phyloP scores from a whole-genome alignment of 129 eudicot species.

The Centaurea solstitialis region DNA sequence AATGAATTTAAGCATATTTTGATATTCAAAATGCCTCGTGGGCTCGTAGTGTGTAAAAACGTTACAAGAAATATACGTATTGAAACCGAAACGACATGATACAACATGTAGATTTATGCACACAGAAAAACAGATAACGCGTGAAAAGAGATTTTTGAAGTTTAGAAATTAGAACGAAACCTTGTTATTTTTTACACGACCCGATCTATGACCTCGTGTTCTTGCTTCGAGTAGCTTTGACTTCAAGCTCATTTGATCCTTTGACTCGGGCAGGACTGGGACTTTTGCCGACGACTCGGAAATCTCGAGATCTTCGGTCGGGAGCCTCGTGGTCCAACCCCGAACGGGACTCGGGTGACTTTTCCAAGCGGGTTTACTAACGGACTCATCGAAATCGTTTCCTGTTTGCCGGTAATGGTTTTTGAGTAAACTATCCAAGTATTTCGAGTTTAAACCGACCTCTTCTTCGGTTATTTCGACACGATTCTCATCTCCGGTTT shows the following conservation, averaged over 20 bases:
- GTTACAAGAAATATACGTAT: conserved; percentile 1
- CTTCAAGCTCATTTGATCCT: conserved; percentile 58
- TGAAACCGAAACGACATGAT: conserved; percentile 6
- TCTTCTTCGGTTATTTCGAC: conserved; percentile 50
- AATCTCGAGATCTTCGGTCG: conserved; percentile 46
- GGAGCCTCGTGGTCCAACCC: conserved; percentile 72
- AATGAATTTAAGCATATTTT: conserved; percentile 21
- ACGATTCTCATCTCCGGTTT: conserved; percentile 37
- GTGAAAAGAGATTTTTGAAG: background rate
- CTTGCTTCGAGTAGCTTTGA: conserved; percentile 82
- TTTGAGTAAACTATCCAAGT: conserved; percentile 62
- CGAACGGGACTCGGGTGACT: conserved; percentile 75
- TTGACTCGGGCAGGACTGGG: conserved; percentile 40
- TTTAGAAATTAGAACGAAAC: conserved; percentile 44
- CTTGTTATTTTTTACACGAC: conserved; percentile 64
- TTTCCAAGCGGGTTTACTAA: conserved; percentile 51
- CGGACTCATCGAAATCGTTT: conserved; percentile 39
- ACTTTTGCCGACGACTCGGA: conserved; percentile 60
- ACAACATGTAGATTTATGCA: conserved; percentile 26
- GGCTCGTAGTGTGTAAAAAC: background rate
- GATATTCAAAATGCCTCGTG: background rate
- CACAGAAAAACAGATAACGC: background rate
- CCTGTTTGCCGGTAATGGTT: conserved; percentile 64
- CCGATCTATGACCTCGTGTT: conserved; percentile 69
- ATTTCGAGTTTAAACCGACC: conserved; percentile 48